Percentiles rank a stretch among this genome's conserved stretches.
Evolutionary conservation across 2,329 filamentous ascomycete genomes (phyloP).

Genomic region (Bipolaris gigantea): DNA sequence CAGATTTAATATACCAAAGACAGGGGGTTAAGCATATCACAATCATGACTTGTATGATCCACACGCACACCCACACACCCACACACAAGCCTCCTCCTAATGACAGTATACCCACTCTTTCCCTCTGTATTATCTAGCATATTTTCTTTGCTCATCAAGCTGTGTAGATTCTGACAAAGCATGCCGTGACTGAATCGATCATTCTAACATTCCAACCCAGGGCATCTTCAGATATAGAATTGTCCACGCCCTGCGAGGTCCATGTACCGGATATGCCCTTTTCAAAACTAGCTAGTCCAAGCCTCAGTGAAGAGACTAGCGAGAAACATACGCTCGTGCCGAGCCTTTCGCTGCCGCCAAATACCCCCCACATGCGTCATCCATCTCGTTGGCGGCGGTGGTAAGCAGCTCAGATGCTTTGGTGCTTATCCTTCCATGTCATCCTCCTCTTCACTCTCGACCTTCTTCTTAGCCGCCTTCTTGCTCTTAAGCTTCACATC

Average conservation of each 20-base stretch:
- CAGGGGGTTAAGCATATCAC: neutral
- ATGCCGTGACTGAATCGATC: neutral
- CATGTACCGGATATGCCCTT: neutral
- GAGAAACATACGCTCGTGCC: neutral
- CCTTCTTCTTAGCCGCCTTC: slow-evolving; percentile 18
- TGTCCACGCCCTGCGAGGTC: neutral
- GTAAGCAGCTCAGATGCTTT: neutral
- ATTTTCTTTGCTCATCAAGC: neutral
- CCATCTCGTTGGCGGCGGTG: slow-evolving; percentile 2
- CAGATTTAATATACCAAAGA: neutral
- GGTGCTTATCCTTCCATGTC: slow-evolving; percentile 15
- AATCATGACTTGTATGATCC: neutral
- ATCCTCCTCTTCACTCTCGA: slow-evolving; percentile 27
- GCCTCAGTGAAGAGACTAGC: neutral
- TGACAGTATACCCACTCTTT: neutral
- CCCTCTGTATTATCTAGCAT: neutral
- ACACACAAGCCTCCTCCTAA: neutral
- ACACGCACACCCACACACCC: no score
- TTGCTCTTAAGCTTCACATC: slow-evolving; percentile 21
- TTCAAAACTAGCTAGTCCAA: neutral
- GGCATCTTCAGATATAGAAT: neutral
- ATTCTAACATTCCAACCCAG: neutral
- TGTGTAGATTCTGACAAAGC: neutral
- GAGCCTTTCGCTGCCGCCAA: neutral
- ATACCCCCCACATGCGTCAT: neutral